Evolutionary conservation across 129 eudicot genomes (phyloP).

Genomic region (Solidago caesia): DNA sequence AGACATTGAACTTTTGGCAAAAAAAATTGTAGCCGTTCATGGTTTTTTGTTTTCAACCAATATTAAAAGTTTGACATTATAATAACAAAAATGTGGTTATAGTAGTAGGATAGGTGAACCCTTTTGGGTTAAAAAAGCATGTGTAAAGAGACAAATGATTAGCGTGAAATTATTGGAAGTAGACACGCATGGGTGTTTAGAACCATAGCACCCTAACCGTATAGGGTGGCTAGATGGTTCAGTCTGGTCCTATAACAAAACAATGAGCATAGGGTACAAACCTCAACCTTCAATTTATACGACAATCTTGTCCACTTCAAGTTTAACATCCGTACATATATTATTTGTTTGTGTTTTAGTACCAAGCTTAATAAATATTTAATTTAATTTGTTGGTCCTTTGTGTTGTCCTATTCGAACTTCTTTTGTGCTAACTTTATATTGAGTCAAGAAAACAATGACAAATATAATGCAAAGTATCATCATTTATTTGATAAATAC

Average conservation of each 20-base stretch:
- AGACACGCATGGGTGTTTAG: constrained; percentile 24
- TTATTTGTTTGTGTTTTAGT: constrained; percentile 30
- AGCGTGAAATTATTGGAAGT: constrained; percentile 12
- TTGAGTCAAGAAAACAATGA: too few relatives aligned
- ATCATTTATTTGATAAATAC: too few relatives aligned
- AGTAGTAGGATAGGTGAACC: background rate
- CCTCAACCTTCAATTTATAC: background rate
- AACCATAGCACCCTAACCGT: constrained; percentile 1
- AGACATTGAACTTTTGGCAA: too few relatives aligned
- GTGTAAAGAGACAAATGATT: constrained; percentile 21
- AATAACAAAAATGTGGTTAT: background rate
- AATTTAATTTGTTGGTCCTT: constrained; percentile 10
- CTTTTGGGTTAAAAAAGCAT: background rate
- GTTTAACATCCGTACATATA: constrained; percentile 18
- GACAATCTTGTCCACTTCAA: constrained; percentile 13
- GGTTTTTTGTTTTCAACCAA: background rate
- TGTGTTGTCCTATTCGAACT: constrained; percentile 12
- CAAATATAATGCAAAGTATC: too few relatives aligned
- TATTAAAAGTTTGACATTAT: background rate
- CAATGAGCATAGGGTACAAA: constrained; percentile 23
- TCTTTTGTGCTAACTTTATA: background rate
- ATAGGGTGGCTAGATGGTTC: constrained; percentile 23
- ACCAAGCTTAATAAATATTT: constrained; percentile 18
- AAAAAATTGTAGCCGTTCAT: background rate
- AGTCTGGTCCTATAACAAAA: constrained; percentile 10